A percentile compares a stretch with the other conserved stretches of the same genome.
Evolutionary conservation across 257 asterid species (phyloP).

Genomic region (Thymus mandschuricus): DNA sequence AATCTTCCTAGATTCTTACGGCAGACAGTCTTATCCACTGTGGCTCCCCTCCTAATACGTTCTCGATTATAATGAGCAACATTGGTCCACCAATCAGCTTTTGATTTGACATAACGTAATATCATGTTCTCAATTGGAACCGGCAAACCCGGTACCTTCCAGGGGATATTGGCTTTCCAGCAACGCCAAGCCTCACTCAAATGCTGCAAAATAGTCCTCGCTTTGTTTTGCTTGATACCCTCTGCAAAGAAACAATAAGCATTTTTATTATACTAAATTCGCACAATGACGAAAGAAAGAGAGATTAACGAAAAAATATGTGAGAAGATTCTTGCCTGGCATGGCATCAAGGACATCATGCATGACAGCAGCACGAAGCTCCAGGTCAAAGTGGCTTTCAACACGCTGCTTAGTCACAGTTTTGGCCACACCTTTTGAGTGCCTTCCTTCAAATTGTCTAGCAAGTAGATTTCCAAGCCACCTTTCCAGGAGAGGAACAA

Average conservation of each 20-base stretch:
- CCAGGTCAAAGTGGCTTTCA: slow-evolving; percentile 97
- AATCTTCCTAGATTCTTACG: slow-evolving; percentile 98
- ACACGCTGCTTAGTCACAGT: slow-evolving; percentile 99
- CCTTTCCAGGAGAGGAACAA: slow-evolving; percentile 96
- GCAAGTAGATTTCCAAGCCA: slow-evolving; percentile 98
- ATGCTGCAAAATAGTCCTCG: slow-evolving; percentile 98
- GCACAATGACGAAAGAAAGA: neutral
- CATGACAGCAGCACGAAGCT: slow-evolving; percentile 99
- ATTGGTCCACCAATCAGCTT: slow-evolving; percentile 99
- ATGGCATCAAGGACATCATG: slow-evolving; percentile 99
- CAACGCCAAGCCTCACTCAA: slow-evolving; percentile 99
- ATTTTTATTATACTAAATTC: slow-evolving; percentile 4
- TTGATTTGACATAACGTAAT: slow-evolving; percentile 96
- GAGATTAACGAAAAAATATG: neutral
- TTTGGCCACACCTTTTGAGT: slow-evolving; percentile 98
- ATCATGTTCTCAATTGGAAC: slow-evolving; percentile 99
- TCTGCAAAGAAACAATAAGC: slow-evolving; percentile 48
- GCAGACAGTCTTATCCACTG: slow-evolving; percentile 99
- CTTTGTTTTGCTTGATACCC: slow-evolving; percentile 97
- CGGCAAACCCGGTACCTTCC: slow-evolving; percentile 99
- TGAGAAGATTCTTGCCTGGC: slow-evolving; percentile 63
- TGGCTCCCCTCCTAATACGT: slow-evolving; percentile 99
- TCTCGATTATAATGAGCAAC: slow-evolving; percentile 99
- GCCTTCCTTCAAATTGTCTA: slow-evolving; percentile 96
- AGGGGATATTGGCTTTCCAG: slow-evolving; percentile 99